Conservation (phyloP, 1,284 basidiomycete genomes). For the Kwoniella shivajii region DNA sequence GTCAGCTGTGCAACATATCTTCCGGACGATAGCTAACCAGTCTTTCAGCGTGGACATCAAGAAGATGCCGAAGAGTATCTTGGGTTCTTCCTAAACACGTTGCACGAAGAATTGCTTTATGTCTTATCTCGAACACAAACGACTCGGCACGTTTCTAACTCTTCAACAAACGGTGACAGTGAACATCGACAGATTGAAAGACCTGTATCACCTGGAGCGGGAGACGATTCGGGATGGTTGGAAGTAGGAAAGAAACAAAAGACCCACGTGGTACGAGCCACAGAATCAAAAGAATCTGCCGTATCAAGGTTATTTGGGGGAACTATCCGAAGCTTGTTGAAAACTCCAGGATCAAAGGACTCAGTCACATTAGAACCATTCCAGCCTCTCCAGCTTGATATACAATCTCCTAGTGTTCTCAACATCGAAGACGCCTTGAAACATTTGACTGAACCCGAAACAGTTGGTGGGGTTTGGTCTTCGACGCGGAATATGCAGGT, state of each 20-base stretch:
- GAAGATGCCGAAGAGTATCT: slow-evolving; percentile 99
- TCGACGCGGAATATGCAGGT: slow-evolving; percentile 64
- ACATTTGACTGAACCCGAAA: slow-evolving; percentile 77
- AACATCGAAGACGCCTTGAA: slow-evolving; percentile 82
- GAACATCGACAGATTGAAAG: slow-evolving; percentile 44
- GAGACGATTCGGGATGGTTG: slow-evolving; percentile 65
- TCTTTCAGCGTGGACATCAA: slow-evolving; percentile 77
- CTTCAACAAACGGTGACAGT: slow-evolving; percentile 53
- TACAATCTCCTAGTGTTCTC: slow-evolving; percentile 75
- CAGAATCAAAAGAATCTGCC: slow-evolving; percentile 78
- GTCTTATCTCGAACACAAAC: slow-evolving; percentile 57
- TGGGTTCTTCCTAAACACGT: slow-evolving; percentile 93
- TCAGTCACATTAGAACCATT: slow-evolving; percentile 91
- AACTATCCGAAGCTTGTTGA: slow-evolving; percentile 83
- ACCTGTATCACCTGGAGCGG: slow-evolving; percentile 49
- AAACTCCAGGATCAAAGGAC: slow-evolving; percentile 78
- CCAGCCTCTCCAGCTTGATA: slow-evolving; percentile 85
- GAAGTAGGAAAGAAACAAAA: slow-evolving; percentile 92
- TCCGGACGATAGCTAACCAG: background rate
- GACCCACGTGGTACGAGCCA: slow-evolving; percentile 76
- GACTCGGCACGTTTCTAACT: slow-evolving; percentile 2
- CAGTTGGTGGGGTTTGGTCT: slow-evolving; percentile 71
- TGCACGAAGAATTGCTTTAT: slow-evolving; percentile 87
- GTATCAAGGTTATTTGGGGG: slow-evolving; percentile 93
- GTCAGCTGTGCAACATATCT: slow-evolving; percentile 38